These are phyloP conservation scores for Malus sylvestris DNA, from an alignment of 306 rosid genomes.

Conservation along the genomic window DNA sequence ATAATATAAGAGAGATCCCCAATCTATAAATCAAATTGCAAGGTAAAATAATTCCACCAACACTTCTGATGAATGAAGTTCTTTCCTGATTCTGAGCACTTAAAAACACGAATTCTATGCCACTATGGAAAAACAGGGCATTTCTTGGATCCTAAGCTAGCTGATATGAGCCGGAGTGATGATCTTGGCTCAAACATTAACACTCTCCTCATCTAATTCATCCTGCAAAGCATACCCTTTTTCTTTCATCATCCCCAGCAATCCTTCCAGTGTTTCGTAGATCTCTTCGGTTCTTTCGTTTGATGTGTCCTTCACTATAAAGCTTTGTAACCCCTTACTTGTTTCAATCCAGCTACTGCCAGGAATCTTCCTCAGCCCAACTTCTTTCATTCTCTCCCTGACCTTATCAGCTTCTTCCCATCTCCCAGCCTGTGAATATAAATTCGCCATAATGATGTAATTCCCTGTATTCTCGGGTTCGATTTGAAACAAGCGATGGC, in stretches of 20 bases:
- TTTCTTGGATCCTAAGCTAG: background rate
- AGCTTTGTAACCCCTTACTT: slow-evolving; percentile 35
- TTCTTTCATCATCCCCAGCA: slow-evolving; percentile 53
- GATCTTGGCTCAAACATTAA: slow-evolving; percentile 20
- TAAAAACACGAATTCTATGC: background rate
- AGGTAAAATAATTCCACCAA: background rate
- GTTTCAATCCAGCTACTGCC: slow-evolving; percentile 78
- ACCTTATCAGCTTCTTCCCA: slow-evolving; percentile 70
- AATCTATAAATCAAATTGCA: background rate
- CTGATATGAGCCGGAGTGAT: background rate
- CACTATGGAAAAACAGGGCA: background rate
- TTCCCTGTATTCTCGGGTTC: slow-evolving; percentile 82
- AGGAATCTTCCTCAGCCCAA: slow-evolving; percentile 58
- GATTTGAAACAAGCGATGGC: slow-evolving; percentile 50
- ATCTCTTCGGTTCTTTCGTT: slow-evolving; percentile 45
- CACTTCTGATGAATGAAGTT: background rate
- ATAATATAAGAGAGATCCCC: background rate
- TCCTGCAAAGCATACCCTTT: slow-evolving; percentile 37
- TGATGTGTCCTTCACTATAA: slow-evolving; percentile 48
- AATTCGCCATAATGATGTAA: slow-evolving; percentile 78
- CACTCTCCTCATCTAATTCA: slow-evolving; percentile 40
- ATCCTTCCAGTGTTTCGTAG: slow-evolving; percentile 44
- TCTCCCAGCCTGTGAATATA: slow-evolving; percentile 68
- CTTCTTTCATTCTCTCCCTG: slow-evolving; percentile 51
- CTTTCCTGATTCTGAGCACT: background rate